Evolutionary conservation across 768 basidiomycete species (phyloP).

Genomic region (Zangia roseola): DNA sequence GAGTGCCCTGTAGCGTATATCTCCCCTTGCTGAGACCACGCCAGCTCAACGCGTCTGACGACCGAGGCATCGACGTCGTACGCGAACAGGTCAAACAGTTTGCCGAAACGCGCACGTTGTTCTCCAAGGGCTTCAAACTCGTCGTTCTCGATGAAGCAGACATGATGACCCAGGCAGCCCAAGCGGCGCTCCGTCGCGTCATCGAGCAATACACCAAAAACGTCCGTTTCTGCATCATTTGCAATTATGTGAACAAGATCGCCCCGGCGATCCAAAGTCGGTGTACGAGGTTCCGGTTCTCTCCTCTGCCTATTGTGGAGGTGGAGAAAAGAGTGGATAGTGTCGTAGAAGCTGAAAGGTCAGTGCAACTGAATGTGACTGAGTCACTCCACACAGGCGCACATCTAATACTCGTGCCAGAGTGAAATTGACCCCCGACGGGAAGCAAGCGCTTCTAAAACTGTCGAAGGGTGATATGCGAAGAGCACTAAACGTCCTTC

Average conservation of each 20-base stretch:
- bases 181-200: conserved; percentile 93
- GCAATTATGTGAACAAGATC: conserved; percentile 99
- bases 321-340: conserved; percentile 78
- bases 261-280: conserved; percentile 97
- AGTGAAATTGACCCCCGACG: conserved; percentile 83
- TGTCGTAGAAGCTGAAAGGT: conserved; percentile 87
- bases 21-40: conserved; percentile 1
- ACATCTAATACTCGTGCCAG: conserved; percentile 39
- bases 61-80: conserved; percentile 97
- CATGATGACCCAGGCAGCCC: conserved; percentile 99
- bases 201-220: conserved; percentile 99
- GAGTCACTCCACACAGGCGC: neutral
- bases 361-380: conserved; percentile 21
- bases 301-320: conserved; percentile 81
- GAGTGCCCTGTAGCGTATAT: conserved; percentile 10
- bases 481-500: conserved; percentile 90
- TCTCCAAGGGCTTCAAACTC: conserved; percentile 93
- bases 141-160: conserved; percentile 99
- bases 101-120: conserved; percentile 90
- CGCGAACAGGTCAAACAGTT: conserved; percentile 99
- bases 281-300: conserved; percentile 96
- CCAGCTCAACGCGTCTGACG: conserved; percentile 96
- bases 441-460: conserved; percentile 85
- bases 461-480: conserved; percentile 99
- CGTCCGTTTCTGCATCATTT: conserved; percentile 98